Evolutionary conservation across 495 filamentous ascomycete species (phyloP), one percentile per base, ranked within the genome.

Genomic region (Podospora comata): DNA sequence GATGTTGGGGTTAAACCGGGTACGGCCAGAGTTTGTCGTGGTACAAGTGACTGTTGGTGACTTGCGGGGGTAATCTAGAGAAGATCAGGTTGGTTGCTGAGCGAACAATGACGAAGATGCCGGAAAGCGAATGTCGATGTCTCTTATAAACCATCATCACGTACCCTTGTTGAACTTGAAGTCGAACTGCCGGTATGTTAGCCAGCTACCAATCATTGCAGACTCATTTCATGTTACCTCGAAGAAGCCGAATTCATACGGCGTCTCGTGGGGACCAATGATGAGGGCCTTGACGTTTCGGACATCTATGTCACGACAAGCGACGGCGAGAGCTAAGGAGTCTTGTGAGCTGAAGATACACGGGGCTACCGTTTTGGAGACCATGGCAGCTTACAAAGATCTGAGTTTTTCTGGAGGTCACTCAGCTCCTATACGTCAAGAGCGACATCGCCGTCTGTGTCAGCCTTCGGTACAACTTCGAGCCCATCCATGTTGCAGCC

Each of bases 191-290:
- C 34, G 63, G 13, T 16, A 20, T 54, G 60, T 81, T 67, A 82
- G 77, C 68, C 64, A 60, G 44, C 27, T 5, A 16, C 6, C 18
- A 1, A 53, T 9, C 48, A 54, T 4, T 34, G 7, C 34, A 23
- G 34, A 20, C 44, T 5, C 6, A 60, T 13, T 55, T 13, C 39
- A 9, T 20, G 55, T 67, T 72, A 94, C 92, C 87, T 97, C 92
- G 74, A 97, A 99, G 83, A 97, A 97, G 4, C 94, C 95, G 74
- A 96, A 96, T 72, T 97, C 93, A 77, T 99, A 99, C 0, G 95
- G 94, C 0, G 95, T 96, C 65, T 94, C 94, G 61, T 95, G 93
- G 7, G 96, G 94, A 0, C 95, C 95, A 65, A 99, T 86, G 68
- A 99, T 92, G 61, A 98, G 78, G 44, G 94, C 96, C 71, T 87